Evolutionary conservation across 805 yeast genomes (phyloP), one percentile per base, ranked within the genome.

Genomic region (Wickerhamiella kurtzmanii): DNA sequence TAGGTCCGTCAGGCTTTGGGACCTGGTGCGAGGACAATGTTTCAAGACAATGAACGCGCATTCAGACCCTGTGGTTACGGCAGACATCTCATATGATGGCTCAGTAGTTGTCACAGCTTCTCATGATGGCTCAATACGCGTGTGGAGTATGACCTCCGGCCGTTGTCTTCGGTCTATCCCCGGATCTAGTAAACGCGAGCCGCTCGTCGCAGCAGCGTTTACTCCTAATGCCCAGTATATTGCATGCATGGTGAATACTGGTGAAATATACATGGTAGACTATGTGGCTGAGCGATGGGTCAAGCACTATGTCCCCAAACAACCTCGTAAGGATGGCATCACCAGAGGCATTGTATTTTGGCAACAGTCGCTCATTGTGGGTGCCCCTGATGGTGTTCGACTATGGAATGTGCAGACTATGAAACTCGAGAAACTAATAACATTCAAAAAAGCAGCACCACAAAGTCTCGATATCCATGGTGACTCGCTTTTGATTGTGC

Each of bases 1-100:
- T 63, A 97, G 89, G 60, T 85, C 89, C 44, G 79, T 92, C 15
- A 74, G 88, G 44, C 72, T 89, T 2, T 89, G 98, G 98, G 96
- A 89, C 62, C 74, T 81, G 2, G 67, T 70, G 28, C 68, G 76
- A 17, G 94, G 94, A 1, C 72, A 72, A 37, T 74, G 83, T 47
- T 65, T 86, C 55, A 79, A 82, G 58, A 84, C 94, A 0, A 66
- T 89, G 44, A 82, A 94, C 37, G 96, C 97, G 0, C 98, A 89
- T 64, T 77, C 94, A 0, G 96, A 86, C 55, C 94, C 96, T 0
- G 82, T 92, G 1, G 77, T 84, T 19, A 72, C 84, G 0, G 68
- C 88, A 1, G 80, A 85, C 56, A 65, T 89, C 43, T 76, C 83
- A 2, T 77, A 75, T 47, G 95, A 83, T 54, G 87, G 88, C 49